Evolutionary conservation across 2,329 filamentous ascomycete genomes (phyloP).

Genomic region (Ilyonectria sp.): DNA sequence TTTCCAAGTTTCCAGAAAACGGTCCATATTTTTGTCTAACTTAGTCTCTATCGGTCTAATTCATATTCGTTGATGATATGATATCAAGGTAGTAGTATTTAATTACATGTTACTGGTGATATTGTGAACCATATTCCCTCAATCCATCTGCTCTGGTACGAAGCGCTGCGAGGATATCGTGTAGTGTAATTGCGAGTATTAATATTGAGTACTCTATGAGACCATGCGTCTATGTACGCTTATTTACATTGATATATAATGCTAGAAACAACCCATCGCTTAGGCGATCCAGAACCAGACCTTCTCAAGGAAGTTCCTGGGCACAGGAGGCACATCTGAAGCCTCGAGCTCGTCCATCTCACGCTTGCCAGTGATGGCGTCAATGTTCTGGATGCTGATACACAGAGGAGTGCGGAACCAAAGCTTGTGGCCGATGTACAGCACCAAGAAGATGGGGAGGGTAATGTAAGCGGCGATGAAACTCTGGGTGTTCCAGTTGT

Average conservation of each 20-base stretch:
- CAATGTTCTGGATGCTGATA: slow-evolving; percentile 30
- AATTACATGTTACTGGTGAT: no score
- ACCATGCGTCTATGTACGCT: background rate
- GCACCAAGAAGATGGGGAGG: slow-evolving; percentile 70
- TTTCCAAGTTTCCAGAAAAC: no score
- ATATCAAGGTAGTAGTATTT: no score
- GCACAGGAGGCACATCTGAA: slow-evolving; percentile 61
- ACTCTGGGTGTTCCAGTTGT: slow-evolving; percentile 71
- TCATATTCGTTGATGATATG: no score
- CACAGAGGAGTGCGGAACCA: slow-evolving; percentile 37
- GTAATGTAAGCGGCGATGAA: slow-evolving; percentile 78
- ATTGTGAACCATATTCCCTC: no score
- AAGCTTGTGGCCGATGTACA: slow-evolving; percentile 71
- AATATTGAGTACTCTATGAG: background rate
- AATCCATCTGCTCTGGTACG: no score
- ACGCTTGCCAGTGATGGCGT: slow-evolving; percentile 66
- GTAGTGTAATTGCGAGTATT: no score
- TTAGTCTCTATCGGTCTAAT: no score
- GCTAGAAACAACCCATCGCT: slow-evolving; percentile 6
- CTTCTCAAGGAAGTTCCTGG: slow-evolving; percentile 67
- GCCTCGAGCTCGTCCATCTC: slow-evolving; percentile 74
- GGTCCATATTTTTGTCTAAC: no score
- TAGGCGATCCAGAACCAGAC: slow-evolving; percentile 72
- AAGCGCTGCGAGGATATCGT: no score
- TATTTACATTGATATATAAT: slow-evolving; percentile 6